Conservation (phyloP, 495 filamentous ascomycete species). For the Aspergillus funiculosus region DNA sequence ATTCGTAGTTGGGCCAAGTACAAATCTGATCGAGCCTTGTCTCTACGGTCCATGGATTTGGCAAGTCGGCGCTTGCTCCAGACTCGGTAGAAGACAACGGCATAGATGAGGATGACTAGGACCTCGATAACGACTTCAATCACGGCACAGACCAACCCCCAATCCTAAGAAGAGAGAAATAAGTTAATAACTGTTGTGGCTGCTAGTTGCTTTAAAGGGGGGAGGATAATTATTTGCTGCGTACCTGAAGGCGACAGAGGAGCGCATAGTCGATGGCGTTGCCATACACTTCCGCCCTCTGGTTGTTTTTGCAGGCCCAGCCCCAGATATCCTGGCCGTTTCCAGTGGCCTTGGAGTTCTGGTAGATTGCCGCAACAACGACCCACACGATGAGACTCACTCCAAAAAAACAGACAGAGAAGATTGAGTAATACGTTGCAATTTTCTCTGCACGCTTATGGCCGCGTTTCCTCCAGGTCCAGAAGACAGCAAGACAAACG, state of each 20-base stretch:
- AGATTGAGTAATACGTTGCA: slow-evolving; percentile 87
- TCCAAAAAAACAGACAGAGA: slow-evolving; percentile 87
- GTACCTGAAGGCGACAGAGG: slow-evolving; percentile 89
- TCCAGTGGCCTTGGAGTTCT: slow-evolving; percentile 65
- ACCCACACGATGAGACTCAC: slow-evolving; percentile 94
- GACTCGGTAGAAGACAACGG: slow-evolving; percentile 90
- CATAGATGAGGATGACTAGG: slow-evolving; percentile 88
- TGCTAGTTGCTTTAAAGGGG: not conserved
- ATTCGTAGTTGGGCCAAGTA: slow-evolving; percentile 91
- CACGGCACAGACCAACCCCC: slow-evolving; percentile 91
- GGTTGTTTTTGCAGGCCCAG: slow-evolving; percentile 90
- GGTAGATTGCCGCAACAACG: slow-evolving; percentile 75
- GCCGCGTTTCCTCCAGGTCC: slow-evolving; percentile 82
- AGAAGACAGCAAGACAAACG: slow-evolving; percentile 74
- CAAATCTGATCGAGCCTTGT: slow-evolving; percentile 86
- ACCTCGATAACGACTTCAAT: slow-evolving; percentile 94
- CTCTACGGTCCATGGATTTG: slow-evolving; percentile 93
- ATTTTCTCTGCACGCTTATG: slow-evolving; percentile 86
- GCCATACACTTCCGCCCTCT: slow-evolving; percentile 64
- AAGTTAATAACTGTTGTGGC: no score
- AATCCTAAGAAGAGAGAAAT: slow-evolving; percentile 65
- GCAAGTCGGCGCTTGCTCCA: slow-evolving; percentile 89
- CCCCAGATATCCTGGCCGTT: slow-evolving; percentile 88
- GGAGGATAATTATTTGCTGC: slow-evolving; percentile 12
- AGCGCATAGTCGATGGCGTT: slow-evolving; percentile 80